These are phyloP conservation scores for Penicillium glabrum DNA, from an alignment of 2,329 filamentous ascomycete genomes.

Conservation along the genomic window DNA sequence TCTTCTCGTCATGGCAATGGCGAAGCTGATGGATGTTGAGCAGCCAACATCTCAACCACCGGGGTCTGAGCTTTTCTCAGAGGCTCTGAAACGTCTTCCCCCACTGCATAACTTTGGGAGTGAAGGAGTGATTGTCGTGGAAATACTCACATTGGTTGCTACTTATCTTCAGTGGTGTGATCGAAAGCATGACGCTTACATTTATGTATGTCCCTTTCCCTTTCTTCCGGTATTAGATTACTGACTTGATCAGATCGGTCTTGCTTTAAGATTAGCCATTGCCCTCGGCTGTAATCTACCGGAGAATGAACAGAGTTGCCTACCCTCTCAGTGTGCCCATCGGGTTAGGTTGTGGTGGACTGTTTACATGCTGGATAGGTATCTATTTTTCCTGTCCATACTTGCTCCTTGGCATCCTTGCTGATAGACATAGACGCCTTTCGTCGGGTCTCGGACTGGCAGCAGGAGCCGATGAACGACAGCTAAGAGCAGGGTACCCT, in stretches of 20 bases:
- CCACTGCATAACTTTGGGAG: constrained; percentile 12
- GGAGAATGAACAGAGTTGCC: constrained; percentile 15
- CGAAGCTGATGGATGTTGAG: constrained; percentile 22
- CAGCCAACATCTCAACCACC: constrained; percentile 16
- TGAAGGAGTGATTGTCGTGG: constrained; percentile 16
- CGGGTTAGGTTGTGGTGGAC: constrained; percentile 25
- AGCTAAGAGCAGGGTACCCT: constrained; percentile 14
- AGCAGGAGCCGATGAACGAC: constrained; percentile 20
- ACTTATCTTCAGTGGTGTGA: constrained; percentile 24
- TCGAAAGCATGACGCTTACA: constrained; percentile 21
- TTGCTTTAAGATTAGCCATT: constrained; percentile 20
- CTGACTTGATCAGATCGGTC: constrained; percentile 13
- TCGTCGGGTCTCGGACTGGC: constrained; percentile 20
- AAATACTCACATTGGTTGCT: constrained; percentile 18
- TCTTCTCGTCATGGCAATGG: constrained; percentile 26
- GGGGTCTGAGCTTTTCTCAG: constrained; percentile 16
- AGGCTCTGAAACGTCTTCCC: constrained; percentile 17
- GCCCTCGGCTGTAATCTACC: constrained; percentile 17
- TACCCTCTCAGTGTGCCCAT: constrained; percentile 21
- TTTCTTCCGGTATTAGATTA: not conserved
- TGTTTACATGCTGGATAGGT: constrained; percentile 26
- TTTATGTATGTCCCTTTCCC: constrained; percentile 10
- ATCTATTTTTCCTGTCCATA: not conserved
- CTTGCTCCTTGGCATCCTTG: not conserved
- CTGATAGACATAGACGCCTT: constrained; percentile 13